A percentile compares a stretch with the other conserved stretches of the same genome.
phyloP scores from a whole-genome alignment of 192 early-diverging fungal genomes.

The Geosiphon pyriformis region DNA sequence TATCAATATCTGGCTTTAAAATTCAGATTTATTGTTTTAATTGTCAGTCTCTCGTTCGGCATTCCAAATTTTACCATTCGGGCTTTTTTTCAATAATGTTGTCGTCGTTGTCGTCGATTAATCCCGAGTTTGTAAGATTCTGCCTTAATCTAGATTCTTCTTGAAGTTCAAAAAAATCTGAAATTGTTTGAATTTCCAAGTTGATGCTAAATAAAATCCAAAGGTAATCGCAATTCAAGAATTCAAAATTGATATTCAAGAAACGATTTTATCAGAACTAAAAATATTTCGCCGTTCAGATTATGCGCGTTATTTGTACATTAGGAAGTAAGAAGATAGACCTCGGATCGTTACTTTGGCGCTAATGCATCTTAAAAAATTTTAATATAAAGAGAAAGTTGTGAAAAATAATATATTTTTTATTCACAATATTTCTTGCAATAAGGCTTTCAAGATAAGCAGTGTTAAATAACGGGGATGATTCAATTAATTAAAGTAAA shows the following conservation, averaged over 20 bases:
- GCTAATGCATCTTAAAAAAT: neutral
- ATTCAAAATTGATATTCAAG: neutral
- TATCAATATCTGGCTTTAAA: no score
- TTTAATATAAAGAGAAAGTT: neutral
- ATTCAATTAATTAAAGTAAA: no score
- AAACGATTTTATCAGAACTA: neutral
- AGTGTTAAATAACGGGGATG: no score
- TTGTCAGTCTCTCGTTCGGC: slow-evolving; percentile 1
- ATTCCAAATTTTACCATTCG: neutral
- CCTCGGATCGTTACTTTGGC: neutral
- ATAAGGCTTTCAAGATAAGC: neutral
- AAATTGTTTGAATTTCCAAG: slow-evolving; percentile 25
- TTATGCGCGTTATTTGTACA: no score
- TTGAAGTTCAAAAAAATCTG: slow-evolving; percentile 15
- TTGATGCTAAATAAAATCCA: slow-evolving; percentile 11
- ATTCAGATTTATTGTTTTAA: no score
- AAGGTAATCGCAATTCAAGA: slow-evolving; percentile 6
- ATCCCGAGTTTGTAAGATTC: neutral
- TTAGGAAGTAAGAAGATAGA: no score
- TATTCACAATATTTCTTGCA: neutral
- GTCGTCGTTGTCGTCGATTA: no score
- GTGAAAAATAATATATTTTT: neutral
- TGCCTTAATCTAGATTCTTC: slow-evolving; percentile 11
- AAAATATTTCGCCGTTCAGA: no score
- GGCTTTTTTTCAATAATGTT: neutral